Conservation (phyloP, 1,284 basidiomycete genomes). For the Austropuccinia psidii region DNA sequence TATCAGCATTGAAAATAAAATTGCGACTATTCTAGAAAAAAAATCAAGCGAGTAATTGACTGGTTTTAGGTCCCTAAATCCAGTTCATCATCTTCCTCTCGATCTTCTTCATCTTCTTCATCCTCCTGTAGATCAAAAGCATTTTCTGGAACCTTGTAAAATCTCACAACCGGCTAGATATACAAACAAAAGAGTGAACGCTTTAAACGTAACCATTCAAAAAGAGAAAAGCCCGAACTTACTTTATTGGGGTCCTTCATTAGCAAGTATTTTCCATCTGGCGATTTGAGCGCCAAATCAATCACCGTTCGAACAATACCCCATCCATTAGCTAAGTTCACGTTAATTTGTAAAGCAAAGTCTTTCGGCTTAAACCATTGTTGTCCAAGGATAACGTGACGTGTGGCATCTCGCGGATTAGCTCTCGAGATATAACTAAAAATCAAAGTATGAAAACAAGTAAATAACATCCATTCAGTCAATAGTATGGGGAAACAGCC, state of each 20-base stretch:
- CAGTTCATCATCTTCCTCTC: slow-evolving; percentile 42
- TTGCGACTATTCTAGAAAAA: background rate
- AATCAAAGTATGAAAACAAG: background rate
- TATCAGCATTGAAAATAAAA: no score
- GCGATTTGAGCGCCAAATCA: slow-evolving; percentile 85
- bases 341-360: slow-evolving; percentile 89
- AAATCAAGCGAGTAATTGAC: background rate
- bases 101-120: slow-evolving; percentile 54
- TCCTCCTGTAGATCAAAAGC: slow-evolving; percentile 59
- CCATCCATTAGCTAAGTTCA: slow-evolving; percentile 94
- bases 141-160: slow-evolving; percentile 81
- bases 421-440: slow-evolving; percentile 69
- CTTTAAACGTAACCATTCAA: slow-evolving; percentile 23
- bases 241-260: slow-evolving; percentile 96
- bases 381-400: slow-evolving; percentile 90
- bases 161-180: slow-evolving; percentile 72
- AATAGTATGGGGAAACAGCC: background rate
- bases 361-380: slow-evolving; percentile 90
- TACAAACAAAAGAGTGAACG: slow-evolving; percentile 38
- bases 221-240: slow-evolving; percentile 44
- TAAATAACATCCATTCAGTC: slow-evolving; percentile 33
- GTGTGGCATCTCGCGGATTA: slow-evolving; percentile 84
- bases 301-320: slow-evolving; percentile 92
- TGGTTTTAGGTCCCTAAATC: slow-evolving; percentile 23
- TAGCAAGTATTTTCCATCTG: slow-evolving; percentile 90